Evolutionary conservation across 768 basidiomycete genomes (phyloP), one percentile per base, ranked within the genome.

Genomic region (Sporobolomyces phaffii): DNA sequence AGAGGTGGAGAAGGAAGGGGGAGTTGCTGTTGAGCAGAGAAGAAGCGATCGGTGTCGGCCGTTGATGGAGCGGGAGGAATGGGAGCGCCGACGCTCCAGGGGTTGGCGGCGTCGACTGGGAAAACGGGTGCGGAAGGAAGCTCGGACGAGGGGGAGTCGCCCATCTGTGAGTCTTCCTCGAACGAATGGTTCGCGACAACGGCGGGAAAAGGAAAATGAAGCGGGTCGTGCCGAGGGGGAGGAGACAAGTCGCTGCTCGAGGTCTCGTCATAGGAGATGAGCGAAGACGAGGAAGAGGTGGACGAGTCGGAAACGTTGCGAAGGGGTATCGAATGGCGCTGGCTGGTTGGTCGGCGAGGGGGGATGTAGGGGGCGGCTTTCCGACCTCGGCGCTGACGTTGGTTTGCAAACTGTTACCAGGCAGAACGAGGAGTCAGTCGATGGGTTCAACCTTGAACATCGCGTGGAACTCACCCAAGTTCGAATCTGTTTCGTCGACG

Each of bases 301-400:
- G 63, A 64, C 14, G 63, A 66, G 45, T 48, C 60, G 15, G 65
- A 67, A 28, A 62, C 52, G 60, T 47, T 61, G 10, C 65, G 65
- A 20, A 26, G 3, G 24, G 52, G 48, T 34, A 14, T 50, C 31
- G 45, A 9, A n/a, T 14, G 49, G 5, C 26, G 51, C 14, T 14
- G 20, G n/a, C 15, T 34, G 33, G 26, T 41, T 47, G n/a, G 33
- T 54, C 14, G 53, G 15, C 41, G 31, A 43, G 22, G 50, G 14
- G 24, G 41, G 24, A 10, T 3, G 52, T 68, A 68, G n/a, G 66
- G 66, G 2, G 53, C 53, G 36, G 24, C 22, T 36, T 52, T 58
- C 40, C 54, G 54, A 33, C n/a, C 10, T 11, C 50, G 29, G 15
- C 61, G 66, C 50, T 68, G 60, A 26, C 66, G 60, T 22, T 51